Percentiles rank a stretch among this genome's conserved stretches.
phyloP scores from a whole-genome alignment of 2,329 filamentous ascomycete species.

The Aspergillus luchuensis region DNA sequence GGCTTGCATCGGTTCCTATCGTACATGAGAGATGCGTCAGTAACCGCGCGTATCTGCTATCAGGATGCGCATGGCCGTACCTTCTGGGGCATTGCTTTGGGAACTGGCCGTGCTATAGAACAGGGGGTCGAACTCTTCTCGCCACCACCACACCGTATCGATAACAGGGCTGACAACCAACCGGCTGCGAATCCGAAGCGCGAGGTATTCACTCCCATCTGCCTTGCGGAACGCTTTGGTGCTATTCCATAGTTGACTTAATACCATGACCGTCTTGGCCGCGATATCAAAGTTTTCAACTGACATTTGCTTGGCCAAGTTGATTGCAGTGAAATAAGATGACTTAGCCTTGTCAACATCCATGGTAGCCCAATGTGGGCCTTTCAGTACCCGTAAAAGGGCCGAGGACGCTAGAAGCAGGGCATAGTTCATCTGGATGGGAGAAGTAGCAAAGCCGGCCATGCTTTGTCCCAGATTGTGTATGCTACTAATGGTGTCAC shows the following conservation, averaged over 20 bases:
- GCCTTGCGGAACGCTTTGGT: slow-evolving; percentile 42
- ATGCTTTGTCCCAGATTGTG: slow-evolving; percentile 26
- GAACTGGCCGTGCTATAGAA: slow-evolving; percentile 19
- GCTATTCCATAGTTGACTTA: slow-evolving; percentile 47
- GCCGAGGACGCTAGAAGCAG: slow-evolving; percentile 35
- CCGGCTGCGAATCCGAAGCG: slow-evolving; percentile 44
- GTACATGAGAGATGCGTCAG: not conserved
- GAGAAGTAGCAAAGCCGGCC: slow-evolving; percentile 26
- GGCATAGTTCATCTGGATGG: slow-evolving; percentile 32
- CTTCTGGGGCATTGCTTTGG: slow-evolving; percentile 19
- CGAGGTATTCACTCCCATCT: slow-evolving; percentile 39
- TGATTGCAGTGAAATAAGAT: slow-evolving; percentile 41
- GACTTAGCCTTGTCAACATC: slow-evolving; percentile 38
- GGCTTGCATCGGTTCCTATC: slow-evolving; percentile 18
- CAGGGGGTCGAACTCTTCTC: slow-evolving; percentile 42
- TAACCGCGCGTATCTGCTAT: not conserved
- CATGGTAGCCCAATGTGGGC: slow-evolving; percentile 30
- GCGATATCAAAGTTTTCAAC: slow-evolving; percentile 40
- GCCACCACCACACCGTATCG: slow-evolving; percentile 48
- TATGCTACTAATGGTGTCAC: slow-evolving; percentile 34
- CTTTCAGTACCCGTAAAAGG: slow-evolving; percentile 45
- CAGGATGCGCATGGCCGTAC: slow-evolving; percentile 13
- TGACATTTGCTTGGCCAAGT: slow-evolving; percentile 42
- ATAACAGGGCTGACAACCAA: slow-evolving; percentile 40
- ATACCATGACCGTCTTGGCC: slow-evolving; percentile 33